Evolutionary conservation across 768 basidiomycete genomes (phyloP).

Genomic region (Trametes gibbosa): DNA sequence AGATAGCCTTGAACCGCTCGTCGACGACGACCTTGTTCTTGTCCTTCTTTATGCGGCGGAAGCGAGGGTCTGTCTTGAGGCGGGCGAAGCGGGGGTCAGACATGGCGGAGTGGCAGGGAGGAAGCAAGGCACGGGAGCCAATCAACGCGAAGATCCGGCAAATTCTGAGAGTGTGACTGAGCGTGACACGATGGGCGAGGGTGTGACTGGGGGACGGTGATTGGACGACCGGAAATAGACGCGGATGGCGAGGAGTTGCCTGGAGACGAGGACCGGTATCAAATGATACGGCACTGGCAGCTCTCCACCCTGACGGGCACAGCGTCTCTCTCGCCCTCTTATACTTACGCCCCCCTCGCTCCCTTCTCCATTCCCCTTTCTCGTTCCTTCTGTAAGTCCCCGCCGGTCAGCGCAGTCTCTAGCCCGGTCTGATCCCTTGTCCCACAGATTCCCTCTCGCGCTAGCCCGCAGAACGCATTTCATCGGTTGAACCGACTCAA

Average conservation of each 20-base stretch:
- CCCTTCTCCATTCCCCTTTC: conserved; percentile 20
- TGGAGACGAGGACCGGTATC: conserved; percentile 10
- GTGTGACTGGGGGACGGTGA: neutral
- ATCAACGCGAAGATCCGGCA: conserved; percentile 10
- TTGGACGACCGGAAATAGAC: neutral
- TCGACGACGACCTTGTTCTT: conserved; percentile 85
- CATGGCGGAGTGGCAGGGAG: conserved; percentile 37
- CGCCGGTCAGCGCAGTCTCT: neutral
- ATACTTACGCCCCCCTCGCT: conserved; percentile 23
- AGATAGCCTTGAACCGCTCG: conserved; percentile 83
- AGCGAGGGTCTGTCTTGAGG: conserved; percentile 89
- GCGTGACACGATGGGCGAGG: neutral
- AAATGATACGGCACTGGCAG: conserved; percentile 11
- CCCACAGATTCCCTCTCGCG: conserved; percentile 19
- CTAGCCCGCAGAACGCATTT: conserved; percentile 35
- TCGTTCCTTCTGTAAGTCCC: conserved; percentile 23
- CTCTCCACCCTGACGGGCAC: neutral
- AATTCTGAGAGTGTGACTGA: conserved; percentile 15
- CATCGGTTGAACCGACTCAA: conserved; percentile 29
- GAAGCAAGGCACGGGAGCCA: conserved; percentile 8
- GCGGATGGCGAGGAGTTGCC: neutral
- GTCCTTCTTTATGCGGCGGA: conserved; percentile 79
- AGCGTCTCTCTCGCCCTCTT: conserved; percentile 14
- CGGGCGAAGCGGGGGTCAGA: conserved; percentile 87
- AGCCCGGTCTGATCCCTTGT: neutral